phyloP scores from a whole-genome alignment of 2,329 filamentous ascomycete species.

The Penicillium sp. region DNA sequence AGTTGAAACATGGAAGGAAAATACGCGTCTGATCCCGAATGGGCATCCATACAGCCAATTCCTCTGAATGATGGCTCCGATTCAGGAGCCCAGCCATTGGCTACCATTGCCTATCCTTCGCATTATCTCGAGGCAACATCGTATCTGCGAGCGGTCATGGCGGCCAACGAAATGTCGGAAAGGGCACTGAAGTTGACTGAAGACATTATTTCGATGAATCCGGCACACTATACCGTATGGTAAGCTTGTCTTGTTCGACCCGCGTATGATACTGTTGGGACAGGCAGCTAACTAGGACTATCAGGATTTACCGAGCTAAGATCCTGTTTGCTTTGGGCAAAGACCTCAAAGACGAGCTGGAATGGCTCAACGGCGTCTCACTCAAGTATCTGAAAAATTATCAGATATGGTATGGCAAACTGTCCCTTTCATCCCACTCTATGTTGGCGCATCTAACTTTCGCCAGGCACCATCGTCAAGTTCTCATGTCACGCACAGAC shows the following conservation, averaged over 20 bases:
- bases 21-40: slow-evolving; percentile 62
- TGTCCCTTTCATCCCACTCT: too few relatives aligned
- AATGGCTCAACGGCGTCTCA: slow-evolving; percentile 78
- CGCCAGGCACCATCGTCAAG: slow-evolving; percentile 54
- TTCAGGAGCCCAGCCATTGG: slow-evolving; percentile 54
- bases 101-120: slow-evolving; percentile 82
- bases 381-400: slow-evolving; percentile 90
- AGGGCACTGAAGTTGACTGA: slow-evolving; percentile 74
- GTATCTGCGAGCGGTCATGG: slow-evolving; percentile 91
- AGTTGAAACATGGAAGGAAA: slow-evolving; percentile 23
- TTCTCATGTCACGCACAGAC: slow-evolving; percentile 42
- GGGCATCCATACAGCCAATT: slow-evolving; percentile 77
- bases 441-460: too few relatives aligned
- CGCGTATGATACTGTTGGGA: too few relatives aligned
- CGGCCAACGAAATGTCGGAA: slow-evolving; percentile 69
- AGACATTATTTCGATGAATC: slow-evolving; percentile 84
- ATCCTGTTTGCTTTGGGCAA: slow-evolving; percentile 61
- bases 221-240: slow-evolving; percentile 98
- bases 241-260: slow-evolving; percentile 28
- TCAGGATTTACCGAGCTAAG: slow-evolving; percentile 72
- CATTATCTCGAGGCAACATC: slow-evolving; percentile 87
- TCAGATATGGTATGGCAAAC: slow-evolving; percentile 69
- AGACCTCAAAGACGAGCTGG: slow-evolving; percentile 61
- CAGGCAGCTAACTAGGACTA: slow-evolving; percentile 8
- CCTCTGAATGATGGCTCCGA: slow-evolving; percentile 67